Percentiles rank a stretch among this genome's conserved stretches.
Evolutionary conservation across 2,329 filamentous ascomycete species (phyloP).

Genomic region (Aspergillus puulaauensis): DNA sequence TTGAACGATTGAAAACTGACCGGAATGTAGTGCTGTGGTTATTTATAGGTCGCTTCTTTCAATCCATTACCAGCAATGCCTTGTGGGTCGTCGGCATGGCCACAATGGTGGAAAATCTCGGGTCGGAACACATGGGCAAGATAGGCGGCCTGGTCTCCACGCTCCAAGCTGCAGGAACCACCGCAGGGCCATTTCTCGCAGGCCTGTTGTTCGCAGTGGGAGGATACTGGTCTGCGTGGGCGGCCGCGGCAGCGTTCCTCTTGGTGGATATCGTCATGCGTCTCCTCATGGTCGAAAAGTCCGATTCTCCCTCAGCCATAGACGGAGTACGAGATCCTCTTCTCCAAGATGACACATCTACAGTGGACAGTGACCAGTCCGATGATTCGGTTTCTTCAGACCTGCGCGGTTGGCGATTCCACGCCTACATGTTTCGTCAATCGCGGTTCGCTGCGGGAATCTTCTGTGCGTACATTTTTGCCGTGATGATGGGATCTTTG

Average conservation of each 20-base stretch:
- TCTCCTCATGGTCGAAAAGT: constrained; percentile 13
- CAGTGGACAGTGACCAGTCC: background rate
- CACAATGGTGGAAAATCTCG: background rate
- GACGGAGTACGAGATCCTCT: background rate
- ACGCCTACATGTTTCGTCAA: background rate
- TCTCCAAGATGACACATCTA: background rate
- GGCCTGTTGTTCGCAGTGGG: background rate
- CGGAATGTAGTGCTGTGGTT: background rate
- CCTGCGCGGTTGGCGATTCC: background rate
- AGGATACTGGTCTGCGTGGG: constrained; percentile 30
- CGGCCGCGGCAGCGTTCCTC: constrained; percentile 22
- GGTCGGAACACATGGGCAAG: constrained; percentile 1
- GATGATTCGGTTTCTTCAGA: too few species aligned
- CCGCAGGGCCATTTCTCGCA: background rate
- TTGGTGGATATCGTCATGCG: constrained; percentile 29
- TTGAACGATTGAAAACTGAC: background rate
- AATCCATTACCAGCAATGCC: background rate
- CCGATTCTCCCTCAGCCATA: background rate
- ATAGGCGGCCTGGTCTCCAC: background rate
- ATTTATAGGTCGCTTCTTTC: background rate
- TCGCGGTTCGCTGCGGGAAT: background rate
- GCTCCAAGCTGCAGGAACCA: background rate
- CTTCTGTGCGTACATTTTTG: background rate
- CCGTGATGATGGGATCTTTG: constrained; percentile 49
- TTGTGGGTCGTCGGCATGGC: constrained; percentile 6